Conservation (phyloP, 1,284 basidiomycete species). For the Boletus subluridellus region DNA sequence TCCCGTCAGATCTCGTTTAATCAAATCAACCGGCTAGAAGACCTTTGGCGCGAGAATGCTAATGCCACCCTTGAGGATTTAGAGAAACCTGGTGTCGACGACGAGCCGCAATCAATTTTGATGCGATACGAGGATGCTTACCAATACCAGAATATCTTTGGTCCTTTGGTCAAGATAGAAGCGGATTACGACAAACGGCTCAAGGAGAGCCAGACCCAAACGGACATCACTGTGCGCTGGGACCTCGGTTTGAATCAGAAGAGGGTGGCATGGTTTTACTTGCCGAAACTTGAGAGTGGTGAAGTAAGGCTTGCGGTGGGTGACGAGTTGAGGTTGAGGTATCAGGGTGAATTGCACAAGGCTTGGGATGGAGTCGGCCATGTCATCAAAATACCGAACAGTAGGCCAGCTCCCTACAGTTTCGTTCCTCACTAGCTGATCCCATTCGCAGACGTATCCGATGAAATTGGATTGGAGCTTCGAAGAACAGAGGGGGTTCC, state of each 20-base stretch:
- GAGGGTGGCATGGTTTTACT: constrained; percentile 91
- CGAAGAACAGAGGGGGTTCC: constrained; percentile 92
- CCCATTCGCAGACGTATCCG: constrained; percentile 75
- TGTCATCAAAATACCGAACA: constrained; percentile 99
- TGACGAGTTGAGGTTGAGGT: constrained; percentile 90
- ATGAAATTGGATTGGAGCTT: constrained; percentile 95
- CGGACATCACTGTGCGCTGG: constrained; percentile 94
- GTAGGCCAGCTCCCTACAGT: constrained; percentile 44
- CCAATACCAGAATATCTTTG: constrained; percentile 99
- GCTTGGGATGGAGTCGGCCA: constrained; percentile 97
- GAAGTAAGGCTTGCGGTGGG: constrained; percentile 96
- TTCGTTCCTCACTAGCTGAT: constrained; percentile 18
- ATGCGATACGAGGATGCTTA: constrained; percentile 96
- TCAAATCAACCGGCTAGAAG: constrained; percentile 96
- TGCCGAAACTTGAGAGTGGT: constrained; percentile 97
- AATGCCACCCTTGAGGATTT: constrained; percentile 93
- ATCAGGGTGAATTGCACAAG: constrained; percentile 85
- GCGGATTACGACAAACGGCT: constrained; percentile 98
- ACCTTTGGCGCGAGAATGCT: constrained; percentile 96
- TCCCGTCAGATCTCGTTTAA: constrained; percentile 95
- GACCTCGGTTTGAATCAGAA: constrained; percentile 98
- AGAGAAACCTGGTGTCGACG: constrained; percentile 93
- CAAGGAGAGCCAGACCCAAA: constrained; percentile 98
- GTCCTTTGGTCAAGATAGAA: constrained; percentile 98
- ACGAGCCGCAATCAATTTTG: constrained; percentile 91